Conservation (phyloP, 2,329 filamentous ascomycete species). For the Penicillium sclerotiorum region DNA sequence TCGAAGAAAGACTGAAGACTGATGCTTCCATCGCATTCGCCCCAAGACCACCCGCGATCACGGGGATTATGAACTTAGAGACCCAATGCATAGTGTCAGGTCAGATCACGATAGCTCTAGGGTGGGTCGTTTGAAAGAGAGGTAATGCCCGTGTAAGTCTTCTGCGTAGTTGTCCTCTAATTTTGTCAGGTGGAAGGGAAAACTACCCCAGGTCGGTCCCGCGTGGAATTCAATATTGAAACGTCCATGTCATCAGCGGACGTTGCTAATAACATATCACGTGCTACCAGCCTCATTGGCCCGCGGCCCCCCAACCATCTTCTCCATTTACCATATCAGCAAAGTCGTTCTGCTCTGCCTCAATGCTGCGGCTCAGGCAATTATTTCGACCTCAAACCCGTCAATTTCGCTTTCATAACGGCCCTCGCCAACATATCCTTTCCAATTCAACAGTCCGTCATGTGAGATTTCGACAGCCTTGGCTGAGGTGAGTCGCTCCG, state of each 20-base stretch:
- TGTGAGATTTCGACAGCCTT: constrained; percentile 38
- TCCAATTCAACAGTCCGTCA: constrained; percentile 28
- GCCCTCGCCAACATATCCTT: constrained; percentile 20
- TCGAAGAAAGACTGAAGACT: constrained; percentile 36
- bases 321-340: background rate
- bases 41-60: constrained; percentile 27
- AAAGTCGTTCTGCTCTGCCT: constrained; percentile 15
- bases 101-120: background rate
- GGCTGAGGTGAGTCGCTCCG: constrained; percentile 34
- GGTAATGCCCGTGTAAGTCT: no score
- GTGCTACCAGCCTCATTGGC: background rate
- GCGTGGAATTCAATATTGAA: no score
- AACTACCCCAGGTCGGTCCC: no score
- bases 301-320: background rate
- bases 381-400: constrained; percentile 29
- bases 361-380: constrained; percentile 39
- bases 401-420: constrained; percentile 23
- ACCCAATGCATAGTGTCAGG: constrained; percentile 29
- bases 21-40: constrained; percentile 35
- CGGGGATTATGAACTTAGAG: constrained; percentile 31
- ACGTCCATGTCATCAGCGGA: no score
- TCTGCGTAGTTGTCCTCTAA: no score
- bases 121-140: background rate
- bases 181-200: no score
- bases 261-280: constrained; percentile 15